These are phyloP conservation scores for Tripterygium wilfordii DNA, from an alignment of 177 flowering plant genomes.

Conservation along the genomic window DNA sequence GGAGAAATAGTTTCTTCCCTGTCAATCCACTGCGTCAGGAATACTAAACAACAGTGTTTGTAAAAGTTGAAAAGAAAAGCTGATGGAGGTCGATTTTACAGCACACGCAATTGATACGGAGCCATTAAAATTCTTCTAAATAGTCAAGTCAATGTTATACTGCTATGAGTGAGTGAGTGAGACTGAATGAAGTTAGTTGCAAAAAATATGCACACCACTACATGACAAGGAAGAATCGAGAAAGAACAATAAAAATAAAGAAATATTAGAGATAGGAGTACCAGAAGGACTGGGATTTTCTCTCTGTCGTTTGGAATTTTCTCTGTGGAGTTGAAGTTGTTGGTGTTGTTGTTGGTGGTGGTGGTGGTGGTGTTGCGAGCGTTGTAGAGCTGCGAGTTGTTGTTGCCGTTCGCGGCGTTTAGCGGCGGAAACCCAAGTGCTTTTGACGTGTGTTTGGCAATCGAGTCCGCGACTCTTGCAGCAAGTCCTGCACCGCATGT, in stretches of 20 bases:
- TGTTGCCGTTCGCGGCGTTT: constrained; percentile 75
- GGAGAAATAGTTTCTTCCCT: constrained; percentile 17
- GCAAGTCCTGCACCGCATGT: constrained; percentile 85
- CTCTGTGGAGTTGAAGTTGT: constrained; percentile 16
- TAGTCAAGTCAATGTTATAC: constrained; percentile 6
- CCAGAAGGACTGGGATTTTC: too few species aligned
- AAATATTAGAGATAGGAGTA: too few species aligned
- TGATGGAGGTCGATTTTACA: constrained; percentile 13
- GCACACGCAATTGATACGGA: constrained; percentile 16
- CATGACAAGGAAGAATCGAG: too few species aligned
- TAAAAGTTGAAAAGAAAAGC: constrained; percentile 8
- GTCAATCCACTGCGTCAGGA: constrained; percentile 29
- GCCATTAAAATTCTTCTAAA: constrained; percentile 1
- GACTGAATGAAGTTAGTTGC: too few species aligned
- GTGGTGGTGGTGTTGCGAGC: constrained; percentile 21
- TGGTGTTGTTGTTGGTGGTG: constrained; percentile 18
- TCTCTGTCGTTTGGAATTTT: constrained; percentile 27
- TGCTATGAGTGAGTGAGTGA: constrained; percentile 8
- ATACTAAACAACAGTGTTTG: constrained; percentile 24
- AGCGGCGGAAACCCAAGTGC: constrained; percentile 93
- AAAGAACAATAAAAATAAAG: too few species aligned
- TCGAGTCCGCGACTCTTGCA: constrained; percentile 80
- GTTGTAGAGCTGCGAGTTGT: constrained; percentile 40
- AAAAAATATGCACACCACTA: too few species aligned
- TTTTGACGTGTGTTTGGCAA: constrained; percentile 80